Conservation (phyloP, 2,329 filamentous ascomycete species). For the Alternaria triticina region DNA sequence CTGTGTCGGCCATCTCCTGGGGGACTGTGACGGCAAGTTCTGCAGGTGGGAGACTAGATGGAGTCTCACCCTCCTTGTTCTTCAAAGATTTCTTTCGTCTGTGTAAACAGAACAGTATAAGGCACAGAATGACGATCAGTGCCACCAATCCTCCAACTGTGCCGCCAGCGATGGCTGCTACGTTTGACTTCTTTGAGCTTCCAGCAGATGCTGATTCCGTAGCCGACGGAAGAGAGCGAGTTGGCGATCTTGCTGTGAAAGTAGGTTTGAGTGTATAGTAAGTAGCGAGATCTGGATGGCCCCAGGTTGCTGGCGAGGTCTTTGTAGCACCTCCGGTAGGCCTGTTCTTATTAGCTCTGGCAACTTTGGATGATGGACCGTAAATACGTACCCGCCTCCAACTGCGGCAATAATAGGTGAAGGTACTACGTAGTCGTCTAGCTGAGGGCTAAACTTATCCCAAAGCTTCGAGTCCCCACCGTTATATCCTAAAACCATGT, state of each 20-base stretch:
- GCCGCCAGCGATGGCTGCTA: slow-evolving; percentile 50
- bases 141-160: slow-evolving; percentile 47
- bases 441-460: slow-evolving; percentile 58
- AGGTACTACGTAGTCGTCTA: slow-evolving; percentile 63
- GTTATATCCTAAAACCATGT: slow-evolving; percentile 61
- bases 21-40: slow-evolving; percentile 41
- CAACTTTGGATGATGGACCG: not conserved
- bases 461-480: slow-evolving; percentile 56
- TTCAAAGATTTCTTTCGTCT: slow-evolving; percentile 44
- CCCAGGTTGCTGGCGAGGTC: slow-evolving; percentile 59
- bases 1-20: slow-evolving; percentile 38
- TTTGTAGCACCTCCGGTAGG: slow-evolving; percentile 62
- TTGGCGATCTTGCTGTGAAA: slow-evolving; percentile 58
- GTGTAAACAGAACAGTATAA: slow-evolving; percentile 46
- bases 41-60: slow-evolving; percentile 28
- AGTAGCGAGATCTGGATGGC: slow-evolving; percentile 58
- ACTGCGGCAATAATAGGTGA: slow-evolving; percentile 58
- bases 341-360: slow-evolving; percentile 37
- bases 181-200: slow-evolving; percentile 31
- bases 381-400: slow-evolving; percentile 44
- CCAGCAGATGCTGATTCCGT: slow-evolving; percentile 23
- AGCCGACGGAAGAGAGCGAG: slow-evolving; percentile 50
- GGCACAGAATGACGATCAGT: slow-evolving; percentile 39
- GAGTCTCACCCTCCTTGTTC: slow-evolving; percentile 11
- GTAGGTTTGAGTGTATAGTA: slow-evolving; percentile 61